Evolutionary conservation across 148 eudicot genomes (phyloP).

Genomic region (Cornus kousa): DNA sequence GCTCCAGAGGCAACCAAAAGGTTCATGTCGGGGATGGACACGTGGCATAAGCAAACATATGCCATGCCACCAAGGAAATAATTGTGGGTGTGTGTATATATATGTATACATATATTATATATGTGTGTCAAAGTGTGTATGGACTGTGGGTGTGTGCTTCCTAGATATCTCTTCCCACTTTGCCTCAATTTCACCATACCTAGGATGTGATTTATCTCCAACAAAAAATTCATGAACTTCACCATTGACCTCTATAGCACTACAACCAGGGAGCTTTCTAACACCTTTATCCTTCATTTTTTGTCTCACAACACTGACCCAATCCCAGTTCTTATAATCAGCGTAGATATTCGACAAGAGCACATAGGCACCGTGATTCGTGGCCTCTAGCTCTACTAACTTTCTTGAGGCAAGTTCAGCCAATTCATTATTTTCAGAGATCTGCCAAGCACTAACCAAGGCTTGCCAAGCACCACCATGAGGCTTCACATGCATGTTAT

Average conservation of each 20-base stretch:
- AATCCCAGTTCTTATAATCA: constrained; percentile 15
- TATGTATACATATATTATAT: background rate
- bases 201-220: background rate
- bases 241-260: constrained; percentile 3
- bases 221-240: constrained; percentile 3
- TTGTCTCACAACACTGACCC: constrained; percentile 12
- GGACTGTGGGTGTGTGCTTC: background rate
- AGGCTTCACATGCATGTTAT: constrained; percentile 15
- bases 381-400: background rate
- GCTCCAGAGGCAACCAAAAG: constrained; percentile 12
- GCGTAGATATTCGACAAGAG: constrained; percentile 12
- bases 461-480: constrained; percentile 2
- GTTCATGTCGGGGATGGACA: constrained; percentile 39
- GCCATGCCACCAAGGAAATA: constrained; percentile 21
- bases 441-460: constrained; percentile 14
- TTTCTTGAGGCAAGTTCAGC: constrained; percentile 6
- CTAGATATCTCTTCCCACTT: background rate
- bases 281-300: constrained; percentile 14
- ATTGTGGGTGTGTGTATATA: background rate
- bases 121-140: no score
- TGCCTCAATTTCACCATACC: background rate
- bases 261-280: constrained; percentile 14
- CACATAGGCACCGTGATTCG: background rate
- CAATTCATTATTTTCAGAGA: constrained; percentile 6
- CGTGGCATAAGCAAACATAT: constrained; percentile 23